A percentile compares a stretch with the other conserved stretches of the same genome.
These are phyloP conservation scores for Litsea cubeba DNA, from an alignment of 164 flowering plant species.

Conservation along the genomic window DNA sequence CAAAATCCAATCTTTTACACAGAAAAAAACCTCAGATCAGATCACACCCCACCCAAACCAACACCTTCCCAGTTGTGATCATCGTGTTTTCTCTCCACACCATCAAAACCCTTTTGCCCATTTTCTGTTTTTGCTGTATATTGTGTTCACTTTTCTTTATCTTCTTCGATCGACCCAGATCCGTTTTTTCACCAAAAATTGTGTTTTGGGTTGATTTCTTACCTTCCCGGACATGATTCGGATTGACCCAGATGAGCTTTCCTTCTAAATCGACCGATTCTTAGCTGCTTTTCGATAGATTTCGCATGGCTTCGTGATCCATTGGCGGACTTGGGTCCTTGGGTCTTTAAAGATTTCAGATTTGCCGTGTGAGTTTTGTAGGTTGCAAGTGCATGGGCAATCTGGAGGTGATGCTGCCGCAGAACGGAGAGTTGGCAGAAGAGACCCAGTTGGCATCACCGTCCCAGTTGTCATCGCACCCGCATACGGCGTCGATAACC, in stretches of 20 bases:
- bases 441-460: constrained; percentile 10
- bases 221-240: not conserved
- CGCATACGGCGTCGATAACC: constrained; percentile 21
- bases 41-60: no score
- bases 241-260: not conserved
- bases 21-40: no score
- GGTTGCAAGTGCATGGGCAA: constrained; percentile 33
- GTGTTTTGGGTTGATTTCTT: not conserved
- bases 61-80: no score
- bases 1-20: no score
- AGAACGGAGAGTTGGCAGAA: constrained; percentile 18
- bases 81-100: no score
- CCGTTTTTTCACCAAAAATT: not conserved
- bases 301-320: not conserved
- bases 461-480: constrained; percentile 10
- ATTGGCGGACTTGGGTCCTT: not conserved
- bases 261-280: not conserved
- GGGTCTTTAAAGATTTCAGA: not conserved
- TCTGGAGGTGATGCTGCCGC: constrained; percentile 19
- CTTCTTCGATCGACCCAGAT: not conserved
- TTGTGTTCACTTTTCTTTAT: no score
- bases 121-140: no score
- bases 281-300: not conserved
- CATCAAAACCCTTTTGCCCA: no score
- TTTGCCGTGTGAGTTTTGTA: not conserved